Base-by-base conservation (phyloP, 1,139 yeast genomes). In the Taphrina confusa region DNA sequence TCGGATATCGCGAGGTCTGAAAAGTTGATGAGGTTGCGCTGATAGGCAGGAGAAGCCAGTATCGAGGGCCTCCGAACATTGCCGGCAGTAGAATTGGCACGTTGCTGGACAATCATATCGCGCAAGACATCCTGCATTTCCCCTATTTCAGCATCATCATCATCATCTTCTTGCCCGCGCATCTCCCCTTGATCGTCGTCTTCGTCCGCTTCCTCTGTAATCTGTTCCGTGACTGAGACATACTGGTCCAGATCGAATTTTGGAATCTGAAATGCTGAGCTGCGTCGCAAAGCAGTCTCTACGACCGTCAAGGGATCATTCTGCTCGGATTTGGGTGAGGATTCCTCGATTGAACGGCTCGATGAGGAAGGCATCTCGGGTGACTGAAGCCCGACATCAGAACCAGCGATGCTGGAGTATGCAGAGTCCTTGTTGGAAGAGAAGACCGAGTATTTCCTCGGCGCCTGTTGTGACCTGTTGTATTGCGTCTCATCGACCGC, bases 1-100 rank as follows among this genome's bases (percentile, higher is more conserved):
- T 54, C 58, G n/a, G 58, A 54, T n/a, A 54, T 47, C 6, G 42
- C 49, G 18, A 54, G 51, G 28, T 54, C 51, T n/a, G 42, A 12
- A 27, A 54, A 54, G 28, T 45, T 30, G 25, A 33, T 34, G 33
- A 54, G 51, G n/a, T 27, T 54, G 9, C 51, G 42, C 20, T 54
- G 58, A 20, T 42, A 54, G 8, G 51, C 11, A 4, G 50, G 58
- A 6, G 58, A 54, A n/a, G 58, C 50, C 11, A 42, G 45, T n/a
- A 54, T 44, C 22, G 40, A 28, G 4, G 40, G 42, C 16, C 58
- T 34, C 5, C 58, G 36, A 5, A 14, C 36, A 25, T 14, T 51
- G 12, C 16, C 51, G 18, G 23, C 40, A 14, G 20, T 30, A 16
- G 50, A 25, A 16, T 45, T 25, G 2, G 52, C 40, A 3, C 33